These are phyloP conservation scores for Cutaneotrichosporon dermatis DNA, from an alignment of 1,284 basidiomycete genomes.

Conservation along the genomic window DNA sequence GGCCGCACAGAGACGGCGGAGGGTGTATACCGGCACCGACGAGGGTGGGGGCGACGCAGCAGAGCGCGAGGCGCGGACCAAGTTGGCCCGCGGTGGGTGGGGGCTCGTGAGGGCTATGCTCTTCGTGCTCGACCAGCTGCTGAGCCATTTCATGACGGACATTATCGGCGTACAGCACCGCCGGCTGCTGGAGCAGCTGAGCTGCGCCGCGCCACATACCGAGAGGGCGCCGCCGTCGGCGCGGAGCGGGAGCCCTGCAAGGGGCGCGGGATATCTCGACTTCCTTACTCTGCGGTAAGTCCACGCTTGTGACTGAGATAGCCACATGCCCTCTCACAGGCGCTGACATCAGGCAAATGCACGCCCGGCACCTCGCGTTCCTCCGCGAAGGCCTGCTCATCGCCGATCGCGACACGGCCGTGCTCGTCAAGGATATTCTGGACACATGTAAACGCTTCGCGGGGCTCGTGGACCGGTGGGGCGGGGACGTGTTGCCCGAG, in stretches of 20 bases:
- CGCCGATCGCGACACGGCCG: constrained; percentile 61
- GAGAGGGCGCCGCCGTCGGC: not conserved
- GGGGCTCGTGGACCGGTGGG: constrained; percentile 80
- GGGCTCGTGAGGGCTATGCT: constrained; percentile 78
- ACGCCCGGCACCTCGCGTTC: constrained; percentile 73
- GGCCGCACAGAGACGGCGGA: constrained; percentile 70
- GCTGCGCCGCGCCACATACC: constrained; percentile 4
- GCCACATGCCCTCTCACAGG: too few species aligned
- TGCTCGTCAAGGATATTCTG: constrained; percentile 65
- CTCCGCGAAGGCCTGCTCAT: constrained; percentile 74
- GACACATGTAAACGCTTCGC: constrained; percentile 78
- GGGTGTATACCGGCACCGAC: constrained; percentile 76
- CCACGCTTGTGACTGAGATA: too few species aligned
- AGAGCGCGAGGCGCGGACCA: constrained; percentile 54
- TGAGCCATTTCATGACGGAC: constrained; percentile 81
- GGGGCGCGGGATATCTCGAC: constrained; percentile 55
- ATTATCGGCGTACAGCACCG: constrained; percentile 78
- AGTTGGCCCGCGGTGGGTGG: constrained; percentile 73
- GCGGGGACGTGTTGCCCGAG: constrained; percentile 81
- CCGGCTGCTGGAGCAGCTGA: constrained; percentile 32
- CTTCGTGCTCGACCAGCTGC: constrained; percentile 75
- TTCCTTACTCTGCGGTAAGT: constrained; percentile 71
- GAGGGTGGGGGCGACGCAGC: constrained; percentile 78
- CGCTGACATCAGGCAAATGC: constrained; percentile 53
- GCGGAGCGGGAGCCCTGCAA: not conserved